Conservation (phyloP, 176 grass and related monocot genomes). For the Aegilops sharonensis region DNA sequence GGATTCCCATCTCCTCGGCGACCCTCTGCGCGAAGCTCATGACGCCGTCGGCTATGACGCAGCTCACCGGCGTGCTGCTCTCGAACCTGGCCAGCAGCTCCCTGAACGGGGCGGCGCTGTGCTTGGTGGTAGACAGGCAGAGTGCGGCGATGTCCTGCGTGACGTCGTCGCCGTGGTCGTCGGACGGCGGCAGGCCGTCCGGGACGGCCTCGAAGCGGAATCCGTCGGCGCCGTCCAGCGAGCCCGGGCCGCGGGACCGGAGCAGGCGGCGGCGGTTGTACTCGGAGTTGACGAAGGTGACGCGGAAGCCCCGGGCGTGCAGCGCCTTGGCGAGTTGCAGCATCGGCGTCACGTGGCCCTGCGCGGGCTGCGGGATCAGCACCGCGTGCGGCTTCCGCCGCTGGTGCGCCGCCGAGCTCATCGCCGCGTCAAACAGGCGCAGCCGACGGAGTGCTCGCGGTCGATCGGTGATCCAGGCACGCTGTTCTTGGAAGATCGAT, state of each 20-base stretch:
- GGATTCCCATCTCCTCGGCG: constrained; percentile 13
- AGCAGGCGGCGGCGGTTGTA: constrained; percentile 70
- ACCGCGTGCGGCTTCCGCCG: constrained; percentile 42
- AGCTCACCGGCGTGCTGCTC: constrained; percentile 21
- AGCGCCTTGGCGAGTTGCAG: constrained; percentile 68
- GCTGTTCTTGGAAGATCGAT: neutral
- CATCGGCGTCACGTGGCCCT: constrained; percentile 94
- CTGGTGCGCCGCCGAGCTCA: constrained; percentile 23
- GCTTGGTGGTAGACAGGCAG: constrained; percentile 45
- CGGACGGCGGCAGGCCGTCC: constrained; percentile 53
- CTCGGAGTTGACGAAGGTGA: constrained; percentile 83
- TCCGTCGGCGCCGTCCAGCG: constrained; percentile 41
- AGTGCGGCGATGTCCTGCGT: constrained; percentile 70
- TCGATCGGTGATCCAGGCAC: too few relatives aligned
- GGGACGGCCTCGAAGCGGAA: constrained; percentile 61
- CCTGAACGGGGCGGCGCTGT: constrained; percentile 50
- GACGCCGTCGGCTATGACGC: constrained; percentile 30
- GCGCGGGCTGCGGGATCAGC: constrained; percentile 69
- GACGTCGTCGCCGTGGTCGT: constrained; percentile 42
- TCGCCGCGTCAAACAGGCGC: neutral
- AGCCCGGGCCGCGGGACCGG: constrained; percentile 28
- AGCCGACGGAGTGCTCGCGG: too few relatives aligned
- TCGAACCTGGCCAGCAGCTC: constrained; percentile 52
- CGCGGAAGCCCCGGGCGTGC: constrained; percentile 59
- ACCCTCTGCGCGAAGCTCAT: constrained; percentile 27